Percentiles rank a stretch among this genome's conserved stretches.
Conservation (phyloP, 495 filamentous ascomycete species). For the Daldinia childiae region DNA sequence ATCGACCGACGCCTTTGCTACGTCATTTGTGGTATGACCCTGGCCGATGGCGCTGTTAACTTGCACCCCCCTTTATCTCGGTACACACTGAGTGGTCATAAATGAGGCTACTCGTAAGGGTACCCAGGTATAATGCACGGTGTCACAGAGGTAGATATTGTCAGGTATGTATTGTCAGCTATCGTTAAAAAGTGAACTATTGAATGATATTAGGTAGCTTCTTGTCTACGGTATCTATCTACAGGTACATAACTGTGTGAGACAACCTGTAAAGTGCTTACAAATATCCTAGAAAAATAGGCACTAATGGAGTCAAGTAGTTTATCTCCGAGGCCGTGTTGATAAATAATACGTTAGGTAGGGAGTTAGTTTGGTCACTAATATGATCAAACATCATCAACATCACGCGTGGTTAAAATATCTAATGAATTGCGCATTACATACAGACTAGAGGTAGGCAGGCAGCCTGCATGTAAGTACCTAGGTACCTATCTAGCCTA, state of each 20-base stretch:
- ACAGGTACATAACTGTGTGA: too few relatives aligned
- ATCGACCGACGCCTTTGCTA: neutral
- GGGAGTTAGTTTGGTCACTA: too few relatives aligned
- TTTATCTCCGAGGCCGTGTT: neutral
- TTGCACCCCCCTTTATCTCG: neutral
- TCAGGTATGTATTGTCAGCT: too few relatives aligned
- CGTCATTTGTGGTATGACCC: neutral
- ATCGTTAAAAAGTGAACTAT: too few relatives aligned
- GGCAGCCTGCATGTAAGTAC: neutral
- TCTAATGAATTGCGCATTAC: neutral
- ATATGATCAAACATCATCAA: neutral
- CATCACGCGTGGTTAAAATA: neutral
- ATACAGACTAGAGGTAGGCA: too few relatives aligned
- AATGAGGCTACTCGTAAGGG: slow-evolving; percentile 1
- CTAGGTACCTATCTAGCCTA: neutral
- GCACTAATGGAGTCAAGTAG: neutral
- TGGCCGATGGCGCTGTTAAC: neutral
- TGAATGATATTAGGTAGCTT: too few relatives aligned
- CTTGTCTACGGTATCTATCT: too few relatives aligned
- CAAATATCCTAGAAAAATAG: neutral
- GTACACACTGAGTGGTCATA: neutral
- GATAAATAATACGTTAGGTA: neutral
- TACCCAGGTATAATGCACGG: neutral
- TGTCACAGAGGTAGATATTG: neutral
- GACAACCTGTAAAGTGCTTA: neutral